phyloP scores from a whole-genome alignment of 352 stramenopile species.

The Pythium rishiriense region DNA sequence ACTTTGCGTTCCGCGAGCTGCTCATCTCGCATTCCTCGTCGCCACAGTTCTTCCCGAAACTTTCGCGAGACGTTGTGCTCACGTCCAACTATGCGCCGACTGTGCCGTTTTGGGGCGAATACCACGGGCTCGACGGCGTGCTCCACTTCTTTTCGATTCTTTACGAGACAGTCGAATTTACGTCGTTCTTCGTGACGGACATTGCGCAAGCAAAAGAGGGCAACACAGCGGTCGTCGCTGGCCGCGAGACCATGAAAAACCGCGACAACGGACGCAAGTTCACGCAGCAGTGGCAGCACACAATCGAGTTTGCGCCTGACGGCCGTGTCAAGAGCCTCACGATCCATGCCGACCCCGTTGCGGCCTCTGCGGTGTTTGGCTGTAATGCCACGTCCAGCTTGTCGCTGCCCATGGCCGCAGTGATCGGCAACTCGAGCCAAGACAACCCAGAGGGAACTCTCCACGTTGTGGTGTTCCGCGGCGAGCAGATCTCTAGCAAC shows the following conservation, averaged over 20 bases:
- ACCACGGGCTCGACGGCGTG: conserved; percentile 85
- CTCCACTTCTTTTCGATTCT: conserved; percentile 90
- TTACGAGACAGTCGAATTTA: conserved; percentile 89
- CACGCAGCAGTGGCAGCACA: conserved; percentile 90
- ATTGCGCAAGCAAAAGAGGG: conserved; percentile 86
- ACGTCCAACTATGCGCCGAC: conserved; percentile 88
- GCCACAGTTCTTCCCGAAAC: conserved; percentile 87
- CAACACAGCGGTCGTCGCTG: conserved; percentile 78
- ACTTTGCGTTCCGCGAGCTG: conserved; percentile 85
- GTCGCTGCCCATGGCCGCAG: conserved; percentile 78
- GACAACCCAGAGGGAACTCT: conserved; percentile 77
- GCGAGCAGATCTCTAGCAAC: conserved; percentile 79
- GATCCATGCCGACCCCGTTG: conserved; percentile 81
- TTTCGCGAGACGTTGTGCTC: conserved; percentile 81
- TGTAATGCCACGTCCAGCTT: conserved; percentile 87
- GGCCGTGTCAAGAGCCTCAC: conserved; percentile 87
- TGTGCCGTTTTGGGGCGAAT: conserved; percentile 88
- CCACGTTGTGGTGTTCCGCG: conserved; percentile 77
- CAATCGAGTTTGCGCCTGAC: conserved; percentile 85
- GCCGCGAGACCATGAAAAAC: conserved; percentile 89
- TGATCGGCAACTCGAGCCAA: conserved; percentile 75
- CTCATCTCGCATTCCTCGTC: conserved; percentile 88
- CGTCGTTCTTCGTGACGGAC: conserved; percentile 87
- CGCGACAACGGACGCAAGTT: conserved; percentile 87
- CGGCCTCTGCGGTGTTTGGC: conserved; percentile 84